Percentiles rank a stretch among this genome's conserved stretches.
Evolutionary conservation across 345 rosid genomes (phyloP).

Genomic region (Mercurialis annua): DNA sequence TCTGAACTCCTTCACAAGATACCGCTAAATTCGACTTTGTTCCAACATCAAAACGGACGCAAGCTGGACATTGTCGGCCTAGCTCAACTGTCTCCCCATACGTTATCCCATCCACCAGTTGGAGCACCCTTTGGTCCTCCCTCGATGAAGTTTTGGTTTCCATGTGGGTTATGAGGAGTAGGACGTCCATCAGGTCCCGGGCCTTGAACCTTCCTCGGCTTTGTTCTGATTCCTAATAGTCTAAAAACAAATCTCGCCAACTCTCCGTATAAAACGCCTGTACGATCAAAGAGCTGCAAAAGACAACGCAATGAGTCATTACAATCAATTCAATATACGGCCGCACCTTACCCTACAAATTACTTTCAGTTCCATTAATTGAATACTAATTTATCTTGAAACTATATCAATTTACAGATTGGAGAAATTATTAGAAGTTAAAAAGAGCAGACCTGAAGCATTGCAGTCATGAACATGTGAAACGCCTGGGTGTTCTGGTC

Average conservation of each 20-base stretch:
- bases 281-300: conserved; percentile 85
- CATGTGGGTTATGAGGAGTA: conserved; percentile 48
- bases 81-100: conserved; percentile 55
- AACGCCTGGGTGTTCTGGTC: conserved; percentile 36
- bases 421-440: background rate
- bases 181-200: conserved; percentile 62
- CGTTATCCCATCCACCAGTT: conserved; percentile 81
- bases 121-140: conserved; percentile 81
- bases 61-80: conserved; percentile 8
- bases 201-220: conserved; percentile 61
- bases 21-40: conserved; percentile 6
- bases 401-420: background rate
- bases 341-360: background rate
- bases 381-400: background rate
- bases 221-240: conserved; percentile 74
- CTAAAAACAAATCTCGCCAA: conserved; percentile 89
- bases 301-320: conserved; percentile 13
- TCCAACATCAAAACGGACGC: background rate
- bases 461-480: conserved; percentile 35
- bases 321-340: background rate
- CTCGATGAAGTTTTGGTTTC: conserved; percentile 60
- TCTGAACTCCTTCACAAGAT: background rate
- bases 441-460: conserved; percentile 28
- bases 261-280: conserved; percentile 86
- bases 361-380: background rate